Conservation (phyloP, 192 early-diverging fungal genomes). For the Backusella tarrabulga region DNA sequence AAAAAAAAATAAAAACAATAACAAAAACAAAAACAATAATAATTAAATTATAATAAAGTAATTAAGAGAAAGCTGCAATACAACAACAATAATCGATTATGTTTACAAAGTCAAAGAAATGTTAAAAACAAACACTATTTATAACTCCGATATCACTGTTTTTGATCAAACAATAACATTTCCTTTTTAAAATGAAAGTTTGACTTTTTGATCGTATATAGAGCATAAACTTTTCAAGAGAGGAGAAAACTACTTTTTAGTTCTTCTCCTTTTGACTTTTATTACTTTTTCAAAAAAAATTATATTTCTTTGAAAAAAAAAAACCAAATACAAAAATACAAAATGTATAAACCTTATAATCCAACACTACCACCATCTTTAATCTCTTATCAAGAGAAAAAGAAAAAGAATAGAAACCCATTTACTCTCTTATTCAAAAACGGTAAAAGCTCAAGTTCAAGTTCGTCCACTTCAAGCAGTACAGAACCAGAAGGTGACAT, state of each 20-base stretch:
- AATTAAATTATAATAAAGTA: neutral
- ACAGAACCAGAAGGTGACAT: neutral
- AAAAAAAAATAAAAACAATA: neutral
- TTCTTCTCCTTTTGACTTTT: neutral
- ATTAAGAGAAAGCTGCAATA: neutral
- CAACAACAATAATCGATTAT: neutral
- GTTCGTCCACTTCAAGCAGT: neutral
- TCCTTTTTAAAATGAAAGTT: neutral
- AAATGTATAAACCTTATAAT: slow-evolving; percentile 12
- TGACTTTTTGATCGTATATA: neutral
- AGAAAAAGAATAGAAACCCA: slow-evolving; percentile 14
- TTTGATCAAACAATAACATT: neutral
- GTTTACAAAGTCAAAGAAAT: neutral
- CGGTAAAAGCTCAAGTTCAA: neutral
- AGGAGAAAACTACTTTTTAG: neutral
- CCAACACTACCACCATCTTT: slow-evolving; percentile 11
- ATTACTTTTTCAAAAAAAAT: neutral
- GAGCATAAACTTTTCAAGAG: neutral
- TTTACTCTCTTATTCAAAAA: slow-evolving; percentile 7
- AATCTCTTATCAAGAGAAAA: neutral
- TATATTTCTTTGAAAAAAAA: neutral
- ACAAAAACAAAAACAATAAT: neutral
- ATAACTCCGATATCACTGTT: neutral
- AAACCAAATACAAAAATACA: neutral
- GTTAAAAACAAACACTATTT: neutral